phyloP scores from a whole-genome alignment of 768 basidiomycete species.

The Suillus tomentosus region DNA sequence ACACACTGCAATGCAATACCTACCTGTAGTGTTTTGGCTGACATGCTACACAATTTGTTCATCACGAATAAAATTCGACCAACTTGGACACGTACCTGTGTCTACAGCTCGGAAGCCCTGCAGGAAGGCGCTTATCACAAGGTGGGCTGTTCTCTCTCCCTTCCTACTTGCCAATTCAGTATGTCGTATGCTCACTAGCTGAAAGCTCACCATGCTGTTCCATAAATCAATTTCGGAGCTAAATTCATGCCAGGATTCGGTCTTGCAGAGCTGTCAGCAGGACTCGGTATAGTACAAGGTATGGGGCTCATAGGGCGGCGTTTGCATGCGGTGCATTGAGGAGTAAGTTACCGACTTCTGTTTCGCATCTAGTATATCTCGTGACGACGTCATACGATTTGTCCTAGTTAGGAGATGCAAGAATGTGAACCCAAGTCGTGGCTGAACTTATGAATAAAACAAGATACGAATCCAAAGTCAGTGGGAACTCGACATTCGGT shows the following conservation, averaged over 20 bases:
- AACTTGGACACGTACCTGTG: slow-evolving; percentile 53
- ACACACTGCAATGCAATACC: slow-evolving; percentile 12
- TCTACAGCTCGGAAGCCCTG: slow-evolving; percentile 83
- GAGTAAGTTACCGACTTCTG: slow-evolving; percentile 6
- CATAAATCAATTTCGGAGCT: slow-evolving; percentile 54
- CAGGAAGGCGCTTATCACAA: slow-evolving; percentile 72
- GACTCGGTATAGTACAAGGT: not conserved
- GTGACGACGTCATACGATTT: not conserved
- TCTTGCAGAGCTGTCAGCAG: not conserved
- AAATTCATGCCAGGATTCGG: slow-evolving; percentile 29
- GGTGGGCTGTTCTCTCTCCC: slow-evolving; percentile 63
- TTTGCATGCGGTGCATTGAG: not conserved
- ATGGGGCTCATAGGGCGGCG: not conserved
- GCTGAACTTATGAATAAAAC: not conserved
- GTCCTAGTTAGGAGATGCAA: not conserved
- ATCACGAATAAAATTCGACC: slow-evolving; percentile 12
- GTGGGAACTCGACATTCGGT: not conserved
- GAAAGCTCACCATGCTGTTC: slow-evolving; percentile 56
- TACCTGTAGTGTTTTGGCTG: slow-evolving; percentile 77
- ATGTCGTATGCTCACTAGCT: not conserved
- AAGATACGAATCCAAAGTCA: not conserved
- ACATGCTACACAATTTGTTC: slow-evolving; percentile 46
- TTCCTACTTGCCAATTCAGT: slow-evolving; percentile 54
- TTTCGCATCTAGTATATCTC: not conserved
- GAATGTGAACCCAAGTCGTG: not conserved